Conservation (phyloP, 2,329 filamentous ascomycete species). For the Penicillium griseofulvum region DNA sequence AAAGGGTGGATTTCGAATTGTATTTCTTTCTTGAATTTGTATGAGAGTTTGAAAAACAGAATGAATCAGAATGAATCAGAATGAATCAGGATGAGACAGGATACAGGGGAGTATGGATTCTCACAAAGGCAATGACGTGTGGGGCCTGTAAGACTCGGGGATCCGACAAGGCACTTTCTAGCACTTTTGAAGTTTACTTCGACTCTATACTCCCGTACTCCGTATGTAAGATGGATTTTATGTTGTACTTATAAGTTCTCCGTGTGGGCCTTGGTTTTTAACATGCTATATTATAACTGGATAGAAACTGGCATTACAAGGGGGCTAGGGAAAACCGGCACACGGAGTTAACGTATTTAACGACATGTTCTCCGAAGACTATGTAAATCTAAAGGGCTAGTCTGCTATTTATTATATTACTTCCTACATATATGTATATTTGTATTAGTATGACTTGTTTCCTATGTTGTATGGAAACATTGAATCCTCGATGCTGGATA, state of each 20-base stretch:
- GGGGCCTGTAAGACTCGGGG: background rate
- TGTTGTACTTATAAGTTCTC: background rate
- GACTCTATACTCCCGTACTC: background rate
- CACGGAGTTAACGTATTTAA: background rate
- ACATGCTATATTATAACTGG: background rate
- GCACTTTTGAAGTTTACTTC: background rate
- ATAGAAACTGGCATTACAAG: background rate
- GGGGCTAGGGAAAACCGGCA: background rate
- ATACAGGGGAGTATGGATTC: background rate
- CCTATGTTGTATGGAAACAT: background rate
- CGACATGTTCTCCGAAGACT: no score
- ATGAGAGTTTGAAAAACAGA: background rate
- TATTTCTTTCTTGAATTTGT: background rate
- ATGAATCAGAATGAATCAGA: no score
- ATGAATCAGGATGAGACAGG: background rate
- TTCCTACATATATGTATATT: no score
- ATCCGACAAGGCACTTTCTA: background rate
- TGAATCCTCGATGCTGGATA: no score
- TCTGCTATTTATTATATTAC: background rate
- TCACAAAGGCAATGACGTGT: background rate
- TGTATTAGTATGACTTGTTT: background rate
- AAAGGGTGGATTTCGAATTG: background rate
- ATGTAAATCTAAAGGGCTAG: background rate
- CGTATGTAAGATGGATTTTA: no score
- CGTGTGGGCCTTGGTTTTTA: background rate